A percentile compares a stretch with the other conserved stretches of the same genome.
Evolutionary conservation across 1,284 basidiomycete genomes (phyloP).

Genomic region (Fomitopsis schrenkii): DNA sequence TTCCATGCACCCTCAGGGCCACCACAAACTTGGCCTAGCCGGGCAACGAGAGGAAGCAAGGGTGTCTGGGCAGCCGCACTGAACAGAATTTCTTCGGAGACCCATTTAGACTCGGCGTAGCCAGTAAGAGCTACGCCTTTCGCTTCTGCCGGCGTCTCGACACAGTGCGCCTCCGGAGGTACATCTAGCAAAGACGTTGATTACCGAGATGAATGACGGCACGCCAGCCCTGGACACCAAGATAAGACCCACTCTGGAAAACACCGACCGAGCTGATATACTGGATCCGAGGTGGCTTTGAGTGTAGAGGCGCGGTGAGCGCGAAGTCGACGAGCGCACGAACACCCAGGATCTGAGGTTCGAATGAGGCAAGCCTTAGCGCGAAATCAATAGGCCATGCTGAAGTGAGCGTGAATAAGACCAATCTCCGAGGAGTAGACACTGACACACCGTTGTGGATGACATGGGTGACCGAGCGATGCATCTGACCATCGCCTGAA

Average conservation of each 20-base stretch:
- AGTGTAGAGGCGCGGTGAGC: slow-evolving; percentile 15
- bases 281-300: slow-evolving; percentile 20
- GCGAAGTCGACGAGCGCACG: slow-evolving; percentile 22
- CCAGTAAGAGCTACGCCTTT: slow-evolving; percentile 27
- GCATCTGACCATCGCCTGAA: background rate
- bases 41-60: slow-evolving; percentile 29
- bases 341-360: slow-evolving; percentile 12
- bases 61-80: slow-evolving; percentile 15
- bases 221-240: background rate
- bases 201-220: background rate
- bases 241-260: slow-evolving; percentile 12
- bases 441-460: slow-evolving; percentile 24
- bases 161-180: slow-evolving; percentile 5
- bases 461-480: slow-evolving; percentile 22
- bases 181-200: background rate
- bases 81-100: slow-evolving; percentile 29
- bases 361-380: slow-evolving; percentile 16
- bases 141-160: slow-evolving; percentile 10
- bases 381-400: slow-evolving; percentile 36
- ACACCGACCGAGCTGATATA: slow-evolving; percentile 31
- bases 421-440: background rate
- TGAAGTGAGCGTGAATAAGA: slow-evolving; percentile 12
- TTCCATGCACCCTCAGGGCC: slow-evolving; percentile 38
- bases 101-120: slow-evolving; percentile 38
- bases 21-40: slow-evolving; percentile 42